Base-by-base conservation (phyloP, 2,329 filamentous ascomycete species). In the Sarocladiaceae sp. region DNA sequence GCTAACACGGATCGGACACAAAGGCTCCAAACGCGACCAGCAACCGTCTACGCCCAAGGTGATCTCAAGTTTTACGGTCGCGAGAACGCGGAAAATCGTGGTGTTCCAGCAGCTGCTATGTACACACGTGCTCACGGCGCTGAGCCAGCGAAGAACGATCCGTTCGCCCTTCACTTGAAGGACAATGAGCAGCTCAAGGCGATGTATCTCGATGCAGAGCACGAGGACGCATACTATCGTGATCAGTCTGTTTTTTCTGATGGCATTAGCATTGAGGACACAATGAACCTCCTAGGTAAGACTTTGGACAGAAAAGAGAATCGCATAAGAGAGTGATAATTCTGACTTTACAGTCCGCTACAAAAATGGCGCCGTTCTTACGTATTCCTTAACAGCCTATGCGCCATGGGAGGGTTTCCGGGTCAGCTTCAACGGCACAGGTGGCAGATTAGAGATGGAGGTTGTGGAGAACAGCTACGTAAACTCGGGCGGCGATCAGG, bases 261-360 rank as follows among this genome's bases (percentile, higher is more conserved):
- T 47, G 79, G 78, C 1, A 80, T 82, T 45, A 80, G 67, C 50
- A 82, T 82, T 47, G 78, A 82, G 55, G 79, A 82, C 52, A 82
- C 77, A 0, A 79, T 82, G 76, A 76, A 68, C 31, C 59, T 82
- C 19, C 63, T 82, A 35, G 26, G 26, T 29, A 29, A 29, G 26
- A 29, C 13, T 29, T 13, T 9, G 26, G 13, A 29, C 26, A 29
- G 26, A 13, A 29, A 29, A 29, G 26, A 13, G n/a, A n/a, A n/a
- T n/a, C n/a, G n/a, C n/a, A n/a, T n/a, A n/a, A n/a, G n/a, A n/a
- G n/a, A n/a, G n/a, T n/a, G n/a, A n/a, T 29, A 29, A 29, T 13
- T 29, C 26, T 29, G 26, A 7, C 26, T 13, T 7, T 29, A 13
- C 13, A 29, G 73, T 82, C 18, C 64, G 70, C 42, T 82, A 82